These are phyloP conservation scores for Raphidocelis subcapitata DNA, from an alignment of 139 green algal genomes.

Conservation along the genomic window DNA sequence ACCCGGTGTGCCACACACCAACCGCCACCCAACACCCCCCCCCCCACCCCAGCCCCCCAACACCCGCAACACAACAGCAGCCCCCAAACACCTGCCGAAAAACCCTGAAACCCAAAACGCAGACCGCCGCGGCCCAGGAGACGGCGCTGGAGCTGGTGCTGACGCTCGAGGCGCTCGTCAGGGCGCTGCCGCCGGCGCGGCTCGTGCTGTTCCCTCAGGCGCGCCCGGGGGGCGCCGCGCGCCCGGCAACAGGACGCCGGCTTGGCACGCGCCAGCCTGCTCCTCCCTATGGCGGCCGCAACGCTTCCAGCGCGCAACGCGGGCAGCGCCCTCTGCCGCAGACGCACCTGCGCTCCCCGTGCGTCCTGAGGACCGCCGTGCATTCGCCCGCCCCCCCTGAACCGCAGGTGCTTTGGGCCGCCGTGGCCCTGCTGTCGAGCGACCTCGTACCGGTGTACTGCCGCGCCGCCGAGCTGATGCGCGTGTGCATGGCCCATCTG, in stretches of 20 bases:
- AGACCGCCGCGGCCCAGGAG: slow-evolving; percentile 27
- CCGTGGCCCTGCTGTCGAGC: slow-evolving; percentile 70
- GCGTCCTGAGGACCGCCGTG: too few species aligned
- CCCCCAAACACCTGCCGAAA: background rate
- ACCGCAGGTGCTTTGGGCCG: slow-evolving; percentile 80
- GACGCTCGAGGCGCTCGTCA: slow-evolving; percentile 60
- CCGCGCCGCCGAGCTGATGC: slow-evolving; percentile 60
- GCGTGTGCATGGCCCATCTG: slow-evolving; percentile 43
- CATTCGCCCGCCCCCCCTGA: too few species aligned
- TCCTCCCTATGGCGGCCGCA: background rate
- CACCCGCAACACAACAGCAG: too few species aligned
- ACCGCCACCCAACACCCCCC: background rate
- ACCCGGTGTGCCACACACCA: too few species aligned
- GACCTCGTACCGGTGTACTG: slow-evolving; percentile 74
- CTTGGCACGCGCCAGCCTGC: background rate
- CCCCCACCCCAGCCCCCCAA: background rate
- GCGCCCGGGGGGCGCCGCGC: too few species aligned
- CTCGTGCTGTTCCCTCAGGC: slow-evolving; percentile 86
- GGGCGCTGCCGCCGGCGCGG: slow-evolving; percentile 49
- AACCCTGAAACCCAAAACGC: background rate
- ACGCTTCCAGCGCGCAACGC: too few species aligned
- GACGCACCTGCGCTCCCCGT: background rate
- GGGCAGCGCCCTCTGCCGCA: background rate
- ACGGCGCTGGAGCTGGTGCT: slow-evolving; percentile 45
- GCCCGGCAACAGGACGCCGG: too few species aligned